Base-by-base conservation (phyloP, 495 filamentous ascomycete genomes). In the Cercophora samala region DNA sequence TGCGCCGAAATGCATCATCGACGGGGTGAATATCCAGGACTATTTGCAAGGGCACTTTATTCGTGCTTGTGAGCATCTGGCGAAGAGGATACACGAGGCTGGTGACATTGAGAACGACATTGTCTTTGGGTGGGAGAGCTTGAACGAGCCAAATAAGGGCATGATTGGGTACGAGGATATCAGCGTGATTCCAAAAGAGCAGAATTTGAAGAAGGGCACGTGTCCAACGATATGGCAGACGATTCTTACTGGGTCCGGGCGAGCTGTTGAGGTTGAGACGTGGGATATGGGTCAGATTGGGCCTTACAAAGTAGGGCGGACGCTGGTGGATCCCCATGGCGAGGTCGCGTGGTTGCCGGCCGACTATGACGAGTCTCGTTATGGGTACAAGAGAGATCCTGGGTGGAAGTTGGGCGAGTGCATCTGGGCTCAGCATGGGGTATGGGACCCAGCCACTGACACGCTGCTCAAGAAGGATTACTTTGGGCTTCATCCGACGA, bases 261-360 rank as follows among this genome's bases (percentile, higher is more conserved):
- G 93, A 65, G 90, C 95, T 55, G 93, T 90, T 66, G 95, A 98
- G 72, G 86, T 94, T 56, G 87, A 92, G 25, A 93, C 89, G 2
- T 99, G 93, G 91, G 93, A 91, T 29, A 96, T 99, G 81, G 95
- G 95, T 25, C 87, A 90, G 26, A 87, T 97, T 69, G 95, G 95
- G 4, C 94, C 95, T 0, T 92, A 93, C 75, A 93, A 96, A 74
- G 91, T 90, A 21, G 95, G 95, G 19, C 84, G 86, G 60, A 82
- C 87, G 60, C 83, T 98, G 25, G 86, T 99, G 24, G 95, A 99
- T 70, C 96, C 95, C 0, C 88, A 94, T 73, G 93, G 94, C 22
- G 87, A 92, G 67, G 83, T 81, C 46, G 91, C 89, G 2, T 99
- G 96, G 96, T 78, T 98, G 52, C 87, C 92, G 18, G 82, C 80